Percentiles rank a stretch among this genome's conserved stretches.
Evolutionary conservation across 768 basidiomycete genomes (phyloP).

Genomic region (Termitomyces sp.): DNA sequence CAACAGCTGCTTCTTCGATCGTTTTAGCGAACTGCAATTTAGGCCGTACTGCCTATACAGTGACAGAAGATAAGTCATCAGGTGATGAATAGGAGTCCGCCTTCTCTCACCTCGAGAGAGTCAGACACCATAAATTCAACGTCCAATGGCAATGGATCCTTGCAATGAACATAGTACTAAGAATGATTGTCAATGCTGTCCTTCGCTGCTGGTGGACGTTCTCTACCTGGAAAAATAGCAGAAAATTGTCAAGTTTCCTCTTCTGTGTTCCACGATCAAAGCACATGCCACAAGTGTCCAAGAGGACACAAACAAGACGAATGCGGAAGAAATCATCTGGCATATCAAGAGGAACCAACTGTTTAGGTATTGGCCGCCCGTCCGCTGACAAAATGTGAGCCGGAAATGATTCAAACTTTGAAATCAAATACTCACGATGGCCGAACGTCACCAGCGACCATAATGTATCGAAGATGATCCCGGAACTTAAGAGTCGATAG

Average conservation of each 20-base stretch:
- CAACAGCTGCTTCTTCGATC: conserved; percentile 79
- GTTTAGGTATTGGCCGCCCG: conserved; percentile 78
- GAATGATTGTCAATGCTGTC: neutral
- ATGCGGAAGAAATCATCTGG: conserved; percentile 96
- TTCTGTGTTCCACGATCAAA: conserved; percentile 92
- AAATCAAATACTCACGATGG: conserved; percentile 62
- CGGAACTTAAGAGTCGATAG: conserved; percentile 84
- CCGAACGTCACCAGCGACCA: conserved; percentile 96
- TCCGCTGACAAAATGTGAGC: conserved; percentile 53
- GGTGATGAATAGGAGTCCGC: neutral
- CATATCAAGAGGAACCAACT: conserved; percentile 74
- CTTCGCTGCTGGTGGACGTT: neutral
- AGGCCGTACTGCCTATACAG: conserved; percentile 72
- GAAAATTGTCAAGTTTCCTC: conserved; percentile 89
- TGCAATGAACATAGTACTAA: conserved; percentile 85
- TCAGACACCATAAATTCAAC: conserved; percentile 96
- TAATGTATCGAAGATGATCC: conserved; percentile 86
- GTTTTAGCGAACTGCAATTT: conserved; percentile 66
- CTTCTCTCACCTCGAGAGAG: conserved; percentile 70
- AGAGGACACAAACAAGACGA: conserved; percentile 82
- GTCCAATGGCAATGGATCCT: conserved; percentile 90
- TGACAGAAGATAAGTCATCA: neutral
- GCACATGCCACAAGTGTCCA: conserved; percentile 97
- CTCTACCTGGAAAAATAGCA: conserved; percentile 87
- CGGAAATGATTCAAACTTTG: neutral